Conservation (phyloP, 306 rosid species). For the Hippophae tibetana region DNA sequence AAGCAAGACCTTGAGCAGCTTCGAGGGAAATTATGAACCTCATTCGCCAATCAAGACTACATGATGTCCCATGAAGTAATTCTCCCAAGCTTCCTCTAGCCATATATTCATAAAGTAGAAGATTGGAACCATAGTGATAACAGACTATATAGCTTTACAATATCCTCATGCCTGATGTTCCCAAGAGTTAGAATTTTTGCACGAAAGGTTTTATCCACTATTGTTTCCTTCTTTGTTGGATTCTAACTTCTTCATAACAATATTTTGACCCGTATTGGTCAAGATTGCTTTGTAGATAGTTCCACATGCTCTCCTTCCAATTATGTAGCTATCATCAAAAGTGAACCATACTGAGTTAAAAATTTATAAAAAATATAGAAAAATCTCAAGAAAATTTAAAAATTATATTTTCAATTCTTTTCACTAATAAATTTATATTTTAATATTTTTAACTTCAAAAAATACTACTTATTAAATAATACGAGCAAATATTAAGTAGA, state of each 20-base stretch:
- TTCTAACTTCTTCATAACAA: constrained; percentile 67
- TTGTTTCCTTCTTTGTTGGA: constrained; percentile 71
- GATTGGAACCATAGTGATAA: constrained; percentile 64
- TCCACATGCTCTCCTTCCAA: constrained; percentile 83
- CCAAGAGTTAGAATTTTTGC: constrained; percentile 71
- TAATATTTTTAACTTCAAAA: no score
- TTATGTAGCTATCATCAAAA: constrained; percentile 51
- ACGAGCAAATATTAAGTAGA: no score
- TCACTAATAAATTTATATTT: no score
- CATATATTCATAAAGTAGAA: constrained; percentile 76
- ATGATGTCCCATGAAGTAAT: constrained; percentile 45
- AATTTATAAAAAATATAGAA: no score
- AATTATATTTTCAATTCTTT: no score
- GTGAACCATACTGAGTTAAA: no score
- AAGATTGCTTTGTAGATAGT: constrained; percentile 68
- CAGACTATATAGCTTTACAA: constrained; percentile 70
- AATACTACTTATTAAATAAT: no score
- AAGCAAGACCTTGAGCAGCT: constrained; percentile 78
- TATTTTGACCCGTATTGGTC: constrained; percentile 33
- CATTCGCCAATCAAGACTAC: constrained; percentile 55
- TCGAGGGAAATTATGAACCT: constrained; percentile 78
- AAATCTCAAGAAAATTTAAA: no score
- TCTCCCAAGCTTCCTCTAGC: constrained; percentile 84
- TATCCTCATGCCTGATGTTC: constrained; percentile 63
- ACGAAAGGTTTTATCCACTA: constrained; percentile 48